Percentiles rank a stretch among this genome's conserved stretches.
Conservation (phyloP, 2,329 filamentous ascomycete genomes). For the Capronia coronata region DNA sequence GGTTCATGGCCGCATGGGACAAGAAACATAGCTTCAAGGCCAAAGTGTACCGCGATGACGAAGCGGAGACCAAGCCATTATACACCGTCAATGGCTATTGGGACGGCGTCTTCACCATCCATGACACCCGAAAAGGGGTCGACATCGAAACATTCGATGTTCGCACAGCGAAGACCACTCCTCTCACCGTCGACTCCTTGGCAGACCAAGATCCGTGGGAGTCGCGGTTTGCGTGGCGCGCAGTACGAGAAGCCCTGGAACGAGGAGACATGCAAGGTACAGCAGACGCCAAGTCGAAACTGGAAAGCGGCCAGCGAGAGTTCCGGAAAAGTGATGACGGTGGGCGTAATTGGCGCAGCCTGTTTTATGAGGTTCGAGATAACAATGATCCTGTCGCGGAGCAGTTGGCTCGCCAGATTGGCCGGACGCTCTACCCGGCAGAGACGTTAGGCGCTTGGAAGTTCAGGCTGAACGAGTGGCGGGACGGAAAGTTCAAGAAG, state of each 20-base stretch:
- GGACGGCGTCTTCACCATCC: conserved; percentile 65
- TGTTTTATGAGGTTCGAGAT: conserved; percentile 58
- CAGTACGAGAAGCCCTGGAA: conserved; percentile 73
- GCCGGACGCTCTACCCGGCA: conserved; percentile 4
- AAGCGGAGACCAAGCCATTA: conserved; percentile 11
- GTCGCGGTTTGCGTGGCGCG: conserved; percentile 78
- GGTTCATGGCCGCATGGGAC: conserved; percentile 13
- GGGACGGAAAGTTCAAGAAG: conserved; percentile 9
- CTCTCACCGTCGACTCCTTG: conserved; percentile 64
- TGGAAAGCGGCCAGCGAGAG: conserved; percentile 81
- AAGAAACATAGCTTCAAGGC: conserved; percentile 24
- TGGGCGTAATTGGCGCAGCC: conserved; percentile 68
- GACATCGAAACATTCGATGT: conserved; percentile 57
- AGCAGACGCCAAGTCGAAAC: conserved; percentile 72
- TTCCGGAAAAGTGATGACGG: conserved; percentile 69
- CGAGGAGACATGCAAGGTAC: conserved; percentile 79
- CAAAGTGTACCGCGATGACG: conserved; percentile 19
- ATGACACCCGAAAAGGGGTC: conserved; percentile 53
- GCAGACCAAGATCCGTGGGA: conserved; percentile 81
- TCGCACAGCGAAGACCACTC: conserved; percentile 52
- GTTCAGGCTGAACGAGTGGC: conserved; percentile 16
- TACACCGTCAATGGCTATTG: conserved; percentile 25
- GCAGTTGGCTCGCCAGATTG: conserved; percentile 5
- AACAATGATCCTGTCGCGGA: conserved; percentile 6
- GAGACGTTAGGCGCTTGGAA: conserved; percentile 19